Evolutionary conservation across 371 early-diverging fungal species (phyloP), one percentile per base, ranked within the genome.

Genomic region (Zychaea mexicana): DNA sequence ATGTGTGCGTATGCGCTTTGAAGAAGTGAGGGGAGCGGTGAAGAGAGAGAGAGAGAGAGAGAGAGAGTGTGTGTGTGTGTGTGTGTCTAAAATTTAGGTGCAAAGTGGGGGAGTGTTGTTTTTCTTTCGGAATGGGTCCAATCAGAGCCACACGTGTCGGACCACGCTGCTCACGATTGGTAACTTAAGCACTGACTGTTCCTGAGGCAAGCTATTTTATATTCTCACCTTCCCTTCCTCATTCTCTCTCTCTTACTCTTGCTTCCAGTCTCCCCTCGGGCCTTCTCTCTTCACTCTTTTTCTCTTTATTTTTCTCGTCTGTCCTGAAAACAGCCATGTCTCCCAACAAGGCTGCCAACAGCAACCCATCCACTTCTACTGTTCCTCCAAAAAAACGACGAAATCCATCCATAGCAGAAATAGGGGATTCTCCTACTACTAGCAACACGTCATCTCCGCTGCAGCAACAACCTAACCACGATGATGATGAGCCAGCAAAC

Each of bases 91-190:
- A n/a, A n/a, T n/a, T n/a, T n/a, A n/a, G n/a, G n/a, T n/a, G 9
- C 13, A 28, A 17, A 39, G 54, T 33, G 63, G 30, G 62, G 17
- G 26, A 33, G 30, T 49, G 60, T 46, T 31, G n/a, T 46, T 31
- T 42, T 30, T 45, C 49, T 5, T 32, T 32, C 49, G 19, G 31
- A 45, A 60, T 19, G 13, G 27, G 27, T 62, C 63, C 63, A 62
- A 62, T 62, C 63, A 62, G 63, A 58, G 36, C 30, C 53, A 60
- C 65, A 65, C 65, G 65, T 65, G 65, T 30, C 42, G 60, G 21
- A 33, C 30, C 45, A 45, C 30, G 42, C 17, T 24, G 52, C 24
- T 22, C 32, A 17, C 53, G 60, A 65, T 65, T 65, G 65, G 65
- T 15, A 36, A 32, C 5, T 24, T 49, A 39, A 57, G 42, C 26